Percentiles rank a stretch among this genome's conserved stretches.
Conservation (phyloP, 75 land plant species). For the Pinus tabuliformis region DNA sequence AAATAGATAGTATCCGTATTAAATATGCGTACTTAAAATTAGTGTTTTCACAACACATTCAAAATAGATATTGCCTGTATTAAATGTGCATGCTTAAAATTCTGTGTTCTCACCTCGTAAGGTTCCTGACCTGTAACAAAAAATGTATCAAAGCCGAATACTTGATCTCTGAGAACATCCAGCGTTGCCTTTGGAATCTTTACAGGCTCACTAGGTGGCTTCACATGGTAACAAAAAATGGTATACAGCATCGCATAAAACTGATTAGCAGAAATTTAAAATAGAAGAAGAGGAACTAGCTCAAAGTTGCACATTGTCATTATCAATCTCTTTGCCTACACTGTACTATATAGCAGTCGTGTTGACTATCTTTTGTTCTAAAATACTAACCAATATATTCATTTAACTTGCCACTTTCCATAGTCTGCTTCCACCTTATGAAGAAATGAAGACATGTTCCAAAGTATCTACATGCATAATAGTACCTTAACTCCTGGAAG, state of each 20-base stretch:
- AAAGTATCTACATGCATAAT: constrained; percentile 6
- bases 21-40: background rate
- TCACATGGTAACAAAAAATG: constrained; percentile 7
- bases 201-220: constrained; percentile 58
- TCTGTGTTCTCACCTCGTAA: constrained; percentile 67
- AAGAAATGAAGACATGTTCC: background rate
- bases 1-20: background rate
- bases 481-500: constrained; percentile 83
- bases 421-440: background rate
- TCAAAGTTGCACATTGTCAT: background rate
- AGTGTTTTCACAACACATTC: background rate
- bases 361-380: background rate
- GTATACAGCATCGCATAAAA: background rate
- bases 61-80: background rate
- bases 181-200: constrained; percentile 71
- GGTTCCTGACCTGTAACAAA: constrained; percentile 91
- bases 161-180: constrained; percentile 78
- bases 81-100: background rate
- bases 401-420: background rate
- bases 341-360: background rate
- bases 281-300: background rate
- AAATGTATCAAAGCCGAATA: constrained; percentile 95
- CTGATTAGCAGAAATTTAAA: constrained; percentile 1
- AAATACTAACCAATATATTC: background rate
- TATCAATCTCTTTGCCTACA: background rate